Base-by-base conservation (phyloP, 768 basidiomycete species). In the Clavaria fumosa region DNA sequence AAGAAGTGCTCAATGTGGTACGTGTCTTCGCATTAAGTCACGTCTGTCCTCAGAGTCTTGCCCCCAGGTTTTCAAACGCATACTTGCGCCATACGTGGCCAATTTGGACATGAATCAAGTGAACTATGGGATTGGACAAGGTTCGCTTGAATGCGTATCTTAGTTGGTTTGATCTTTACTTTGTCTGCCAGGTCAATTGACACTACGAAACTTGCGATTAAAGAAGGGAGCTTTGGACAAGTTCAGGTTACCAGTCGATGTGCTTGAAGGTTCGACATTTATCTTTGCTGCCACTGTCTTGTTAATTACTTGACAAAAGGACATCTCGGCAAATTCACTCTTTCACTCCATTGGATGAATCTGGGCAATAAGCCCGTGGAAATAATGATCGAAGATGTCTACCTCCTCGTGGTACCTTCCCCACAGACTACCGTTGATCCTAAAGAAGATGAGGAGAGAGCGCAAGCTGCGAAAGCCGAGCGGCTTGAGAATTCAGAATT, bases 201-300 rank as follows among this genome's bases (percentile, higher is more conserved):
- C 77, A 5, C 64, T 95, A 37, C 69, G 73, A 20, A 80, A 84
- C 48, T 58, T 99, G 34, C 78, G 78, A 37, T 68, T 99, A 46
- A 97, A 93, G 63, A 89, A 78, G 58, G 82, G 84, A 31, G 89
- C 84, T 0, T 63, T 99, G 34, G 95, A 97, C 58, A 89, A 93
- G 55, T 95, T 97, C 55, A 71, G 88, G 40, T 65, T 99, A 15
- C 95, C 95, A 0, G 76, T 99, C 1, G 91, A 97, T 63, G 89
- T 99, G 7, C 61, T 84, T 7, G 88, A 96, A 66, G 95, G 90
- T 82, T 40, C n/a, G 46, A 38, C 26, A 15, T 19, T 12, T 11
- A 22, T 17, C 3, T 10, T 28, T 12, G 14, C 15, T 31, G 6
- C 21, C 30, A 17, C 26, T 31, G 5, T 18, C 7, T 40, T 30